Evolutionary conservation across 441 rosid species (phyloP).

Genomic region (Erodium trifolium): DNA sequence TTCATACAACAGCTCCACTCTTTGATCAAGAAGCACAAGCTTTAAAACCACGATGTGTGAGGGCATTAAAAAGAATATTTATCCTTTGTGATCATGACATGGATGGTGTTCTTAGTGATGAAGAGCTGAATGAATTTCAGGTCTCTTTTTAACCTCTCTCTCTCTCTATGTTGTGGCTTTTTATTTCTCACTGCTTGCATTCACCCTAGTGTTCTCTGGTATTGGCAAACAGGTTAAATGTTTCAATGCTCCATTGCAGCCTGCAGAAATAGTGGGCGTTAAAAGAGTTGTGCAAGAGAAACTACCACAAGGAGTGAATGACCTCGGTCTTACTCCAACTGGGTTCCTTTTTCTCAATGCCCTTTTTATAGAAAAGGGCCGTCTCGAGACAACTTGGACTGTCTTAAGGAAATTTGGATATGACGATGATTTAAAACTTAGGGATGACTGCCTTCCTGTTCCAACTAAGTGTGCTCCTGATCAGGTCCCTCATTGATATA

Average conservation of each 20-base stretch:
- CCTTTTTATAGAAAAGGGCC: constrained; percentile 67
- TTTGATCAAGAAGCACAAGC: constrained; percentile 66
- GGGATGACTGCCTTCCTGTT: constrained; percentile 40
- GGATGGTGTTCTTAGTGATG: constrained; percentile 65
- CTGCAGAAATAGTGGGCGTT: constrained; percentile 59
- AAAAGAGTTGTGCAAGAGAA: constrained; percentile 65
- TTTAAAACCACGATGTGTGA: constrained; percentile 53
- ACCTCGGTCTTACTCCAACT: constrained; percentile 59
- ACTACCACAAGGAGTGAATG: constrained; percentile 56
- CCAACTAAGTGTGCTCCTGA: constrained; percentile 49
- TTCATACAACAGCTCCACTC: constrained; percentile 62
- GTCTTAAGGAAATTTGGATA: constrained; percentile 68
- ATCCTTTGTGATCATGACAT: constrained; percentile 54
- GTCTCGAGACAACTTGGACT: constrained; percentile 67
- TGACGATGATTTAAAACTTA: constrained; percentile 50
- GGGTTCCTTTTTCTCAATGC: constrained; percentile 66
- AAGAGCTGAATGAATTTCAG: constrained; percentile 72
- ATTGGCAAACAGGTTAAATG: constrained; percentile 44
- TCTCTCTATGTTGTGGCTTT: neutral
- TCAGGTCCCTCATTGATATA: constrained; percentile 34
- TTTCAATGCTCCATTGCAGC: constrained; percentile 60
- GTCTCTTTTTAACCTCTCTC: constrained; percentile 20
- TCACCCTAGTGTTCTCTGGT: constrained; percentile 6
- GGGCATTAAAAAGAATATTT: constrained; percentile 61
- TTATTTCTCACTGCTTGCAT: constrained; percentile 9